phyloP scores from a whole-genome alignment of 371 early-diverging fungal genomes.

The Saksenaea oblongispora region DNA sequence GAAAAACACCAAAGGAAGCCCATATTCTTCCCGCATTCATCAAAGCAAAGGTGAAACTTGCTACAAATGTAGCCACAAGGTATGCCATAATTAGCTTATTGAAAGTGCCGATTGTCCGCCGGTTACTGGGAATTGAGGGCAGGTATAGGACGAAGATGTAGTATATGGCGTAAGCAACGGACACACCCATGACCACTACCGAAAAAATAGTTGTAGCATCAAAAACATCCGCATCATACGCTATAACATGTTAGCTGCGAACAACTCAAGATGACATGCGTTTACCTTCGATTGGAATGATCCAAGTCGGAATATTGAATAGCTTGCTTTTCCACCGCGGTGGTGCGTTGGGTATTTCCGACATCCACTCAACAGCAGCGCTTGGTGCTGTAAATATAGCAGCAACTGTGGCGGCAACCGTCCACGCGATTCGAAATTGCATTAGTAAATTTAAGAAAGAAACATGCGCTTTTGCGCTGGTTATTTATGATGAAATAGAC shows the following conservation, averaged over 20 bases:
- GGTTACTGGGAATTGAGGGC: constrained; percentile 11
- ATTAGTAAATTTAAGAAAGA: neutral
- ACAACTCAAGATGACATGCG: neutral
- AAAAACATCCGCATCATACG: constrained; percentile 22
- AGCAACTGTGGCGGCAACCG: neutral
- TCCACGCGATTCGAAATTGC: neutral
- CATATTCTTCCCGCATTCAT: constrained; percentile 54
- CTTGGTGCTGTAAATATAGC: neutral
- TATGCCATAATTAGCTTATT: constrained; percentile 37
- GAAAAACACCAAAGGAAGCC: constrained; percentile 50
- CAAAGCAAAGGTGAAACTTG: constrained; percentile 35
- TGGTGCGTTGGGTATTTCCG: constrained; percentile 20
- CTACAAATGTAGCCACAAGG: constrained; percentile 38
- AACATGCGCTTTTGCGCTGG: neutral
- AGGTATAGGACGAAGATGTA: constrained; percentile 9
- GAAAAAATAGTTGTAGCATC: constrained; percentile 25
- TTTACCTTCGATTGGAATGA: constrained; percentile 28
- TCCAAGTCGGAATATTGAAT: constrained; percentile 30
- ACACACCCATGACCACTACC: constrained; percentile 13
- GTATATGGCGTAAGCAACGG: constrained; percentile 13
- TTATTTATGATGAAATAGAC: neutral
- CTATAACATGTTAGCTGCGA: constrained; percentile 1
- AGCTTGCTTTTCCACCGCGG: constrained; percentile 21
- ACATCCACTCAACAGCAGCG: constrained; percentile 22
- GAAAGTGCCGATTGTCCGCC: constrained; percentile 17